Percentiles rank a stretch among this genome's conserved stretches.
phyloP scores from a whole-genome alignment of 192 early-diverging fungal genomes.

The Thamnidium elegans region DNA sequence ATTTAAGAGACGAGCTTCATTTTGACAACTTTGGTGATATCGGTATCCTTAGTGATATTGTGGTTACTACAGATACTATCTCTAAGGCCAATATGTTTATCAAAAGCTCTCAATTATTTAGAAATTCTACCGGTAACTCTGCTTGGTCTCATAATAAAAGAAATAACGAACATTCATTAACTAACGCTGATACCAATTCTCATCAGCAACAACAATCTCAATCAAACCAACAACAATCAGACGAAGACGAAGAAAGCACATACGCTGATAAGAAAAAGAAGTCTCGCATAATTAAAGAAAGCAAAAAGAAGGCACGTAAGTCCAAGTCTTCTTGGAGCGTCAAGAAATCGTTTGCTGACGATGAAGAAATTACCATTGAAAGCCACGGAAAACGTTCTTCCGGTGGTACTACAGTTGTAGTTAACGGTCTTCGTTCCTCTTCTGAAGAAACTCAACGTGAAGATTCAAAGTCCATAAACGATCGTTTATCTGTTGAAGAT shows the following conservation, averaged over 20 bases:
- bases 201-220: too few species aligned
- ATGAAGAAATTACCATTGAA: constrained; percentile 13
- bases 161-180: too few species aligned
- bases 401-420: not conserved
- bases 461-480: not conserved
- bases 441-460: constrained; percentile 1
- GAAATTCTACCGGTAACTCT: not conserved
- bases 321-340: not conserved
- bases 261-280: too few species aligned
- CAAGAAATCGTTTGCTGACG: not conserved
- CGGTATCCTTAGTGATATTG: constrained; percentile 18
- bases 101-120: not conserved
- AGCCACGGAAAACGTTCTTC: not conserved
- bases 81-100: constrained; percentile 10
- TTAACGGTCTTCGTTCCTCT: not conserved
- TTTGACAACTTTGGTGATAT: constrained; percentile 7
- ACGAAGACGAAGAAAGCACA: not conserved
- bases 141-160: not conserved
- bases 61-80: constrained; percentile 24
- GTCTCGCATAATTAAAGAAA: too few species aligned
- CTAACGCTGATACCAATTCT: too few species aligned
- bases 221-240: not conserved
- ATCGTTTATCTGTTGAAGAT: constrained; percentile 11
- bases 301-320: not conserved
- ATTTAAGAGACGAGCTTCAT: constrained; percentile 9